A percentile compares a stretch with the other conserved stretches of the same genome.
Evolutionary conservation across 108 stramenopile genomes (phyloP).

Genomic region (Chaetoceros tenuissimus): DNA sequence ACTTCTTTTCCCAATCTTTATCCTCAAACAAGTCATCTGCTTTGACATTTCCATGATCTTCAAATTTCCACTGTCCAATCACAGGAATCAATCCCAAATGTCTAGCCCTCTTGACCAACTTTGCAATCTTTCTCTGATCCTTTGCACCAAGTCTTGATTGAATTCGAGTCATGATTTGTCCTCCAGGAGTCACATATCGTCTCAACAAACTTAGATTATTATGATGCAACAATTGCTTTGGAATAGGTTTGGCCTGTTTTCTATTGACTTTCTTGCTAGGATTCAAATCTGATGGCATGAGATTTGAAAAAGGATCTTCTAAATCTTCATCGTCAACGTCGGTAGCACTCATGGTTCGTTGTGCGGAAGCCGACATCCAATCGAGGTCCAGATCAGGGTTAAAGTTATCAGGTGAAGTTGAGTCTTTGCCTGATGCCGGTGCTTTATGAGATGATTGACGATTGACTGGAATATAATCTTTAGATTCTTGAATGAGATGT

Average conservation of each 20-base stretch:
- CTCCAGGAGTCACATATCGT: conserved; percentile 66
- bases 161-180: conserved; percentile 75
- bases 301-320: conserved; percentile 69
- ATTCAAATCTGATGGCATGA: conserved; percentile 67
- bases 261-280: conserved; percentile 66
- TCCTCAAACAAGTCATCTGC: conserved; percentile 41
- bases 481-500: not conserved
- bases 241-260: conserved; percentile 52
- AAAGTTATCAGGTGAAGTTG: conserved; percentile 3
- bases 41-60: conserved; percentile 59
- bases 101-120: conserved; percentile 69
- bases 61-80: conserved; percentile 66
- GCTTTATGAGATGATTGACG: conserved; percentile 13
- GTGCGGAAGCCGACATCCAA: conserved; percentile 38
- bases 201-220: conserved; percentile 64
- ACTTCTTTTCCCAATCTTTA: conserved; percentile 48
- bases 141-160: conserved; percentile 72
- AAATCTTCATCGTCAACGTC: conserved; percentile 30
- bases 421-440: not conserved
- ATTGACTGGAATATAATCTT: conserved; percentile 42
- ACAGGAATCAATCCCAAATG: conserved; percentile 67
- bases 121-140: conserved; percentile 74
- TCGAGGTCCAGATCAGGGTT: conserved; percentile 44
- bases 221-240: conserved; percentile 58
- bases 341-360: conserved; percentile 21